A percentile compares a stretch with the other conserved stretches of the same genome.
Conservation (phyloP, 2,329 filamentous ascomycete genomes). For the Penicillium vulpinum region DNA sequence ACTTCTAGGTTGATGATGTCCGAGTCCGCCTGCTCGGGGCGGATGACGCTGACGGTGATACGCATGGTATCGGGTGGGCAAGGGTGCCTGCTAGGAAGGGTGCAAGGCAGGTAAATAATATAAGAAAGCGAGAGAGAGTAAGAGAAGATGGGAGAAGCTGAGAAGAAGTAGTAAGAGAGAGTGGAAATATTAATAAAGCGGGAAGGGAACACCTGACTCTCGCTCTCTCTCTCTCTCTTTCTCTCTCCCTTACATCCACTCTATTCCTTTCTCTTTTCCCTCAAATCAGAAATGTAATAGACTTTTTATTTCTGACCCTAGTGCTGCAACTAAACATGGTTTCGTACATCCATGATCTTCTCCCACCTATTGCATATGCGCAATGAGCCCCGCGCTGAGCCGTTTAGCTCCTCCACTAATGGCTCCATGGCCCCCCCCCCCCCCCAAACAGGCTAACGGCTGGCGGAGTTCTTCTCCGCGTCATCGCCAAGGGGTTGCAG, state of each 20-base stretch:
- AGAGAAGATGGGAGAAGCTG: background rate
- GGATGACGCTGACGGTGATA: slow-evolving; percentile 82
- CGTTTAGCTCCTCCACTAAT: slow-evolving; percentile 4
- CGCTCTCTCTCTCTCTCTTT: background rate
- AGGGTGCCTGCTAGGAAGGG: background rate
- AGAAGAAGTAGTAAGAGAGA: background rate
- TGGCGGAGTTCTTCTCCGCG: background rate
- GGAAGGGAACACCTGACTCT: slow-evolving; percentile 8
- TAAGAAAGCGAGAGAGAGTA: background rate
- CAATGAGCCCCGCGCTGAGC: slow-evolving; percentile 2
- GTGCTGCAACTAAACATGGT: background rate
- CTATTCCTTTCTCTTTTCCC: background rate
- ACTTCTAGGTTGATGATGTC: slow-evolving; percentile 82
- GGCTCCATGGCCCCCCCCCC: background rate
- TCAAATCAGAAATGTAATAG: background rate
- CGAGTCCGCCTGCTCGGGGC: slow-evolving; percentile 65
- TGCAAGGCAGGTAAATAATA: background rate
- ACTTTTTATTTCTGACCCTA: slow-evolving; percentile 1
- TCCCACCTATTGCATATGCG: slow-evolving; percentile 5
- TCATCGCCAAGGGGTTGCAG: background rate
- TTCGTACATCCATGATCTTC: background rate
- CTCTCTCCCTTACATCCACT: slow-evolving; percentile 9
- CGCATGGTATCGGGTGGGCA: slow-evolving; percentile 58
- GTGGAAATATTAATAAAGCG: slow-evolving; percentile 6
- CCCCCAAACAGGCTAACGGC: background rate